Conservation (phyloP, 2,329 filamentous ascomycete species). For the Colletotrichum kahawae region DNA sequence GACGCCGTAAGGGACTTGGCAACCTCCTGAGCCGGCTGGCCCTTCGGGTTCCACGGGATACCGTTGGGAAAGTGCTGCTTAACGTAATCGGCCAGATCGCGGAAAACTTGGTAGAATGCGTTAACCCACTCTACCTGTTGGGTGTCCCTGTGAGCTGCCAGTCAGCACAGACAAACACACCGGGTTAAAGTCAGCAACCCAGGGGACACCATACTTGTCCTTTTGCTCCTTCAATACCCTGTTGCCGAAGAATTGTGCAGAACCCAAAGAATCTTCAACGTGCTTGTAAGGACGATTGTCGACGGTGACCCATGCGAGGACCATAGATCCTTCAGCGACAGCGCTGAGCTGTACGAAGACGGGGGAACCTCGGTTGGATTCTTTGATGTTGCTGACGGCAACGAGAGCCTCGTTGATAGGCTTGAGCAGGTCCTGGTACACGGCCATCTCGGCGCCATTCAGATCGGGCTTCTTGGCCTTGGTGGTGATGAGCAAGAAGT, state of each 20-base stretch:
- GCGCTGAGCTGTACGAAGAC: slow-evolving; percentile 84
- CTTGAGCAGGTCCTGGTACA: slow-evolving; percentile 80
- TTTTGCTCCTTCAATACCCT: slow-evolving; percentile 91
- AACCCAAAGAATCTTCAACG: slow-evolving; percentile 80
- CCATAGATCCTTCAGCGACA: slow-evolving; percentile 87
- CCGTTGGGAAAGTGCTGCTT: slow-evolving; percentile 82
- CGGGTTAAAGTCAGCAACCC: background rate
- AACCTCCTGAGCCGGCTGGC: slow-evolving; percentile 73
- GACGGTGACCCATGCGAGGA: slow-evolving; percentile 88
- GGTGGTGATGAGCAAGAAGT: slow-evolving; percentile 85
- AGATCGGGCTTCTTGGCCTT: slow-evolving; percentile 92
- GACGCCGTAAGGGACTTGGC: slow-evolving; percentile 60
- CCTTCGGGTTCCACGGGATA: slow-evolving; percentile 84
- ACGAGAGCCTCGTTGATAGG: slow-evolving; percentile 85
- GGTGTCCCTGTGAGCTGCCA: slow-evolving; percentile 64
- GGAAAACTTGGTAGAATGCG: slow-evolving; percentile 90
- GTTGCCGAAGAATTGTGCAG: slow-evolving; percentile 94
- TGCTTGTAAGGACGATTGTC: slow-evolving; percentile 84
- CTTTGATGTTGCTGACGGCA: slow-evolving; percentile 79
- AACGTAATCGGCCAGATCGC: slow-evolving; percentile 80
- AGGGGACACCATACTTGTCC: slow-evolving; percentile 54
- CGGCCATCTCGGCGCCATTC: slow-evolving; percentile 59
- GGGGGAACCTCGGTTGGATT: slow-evolving; percentile 77
- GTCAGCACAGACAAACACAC: background rate
- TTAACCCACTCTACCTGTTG: slow-evolving; percentile 88